phyloP scores from a whole-genome alignment of 169 alveolate species.

The Neospora caninum region DNA sequence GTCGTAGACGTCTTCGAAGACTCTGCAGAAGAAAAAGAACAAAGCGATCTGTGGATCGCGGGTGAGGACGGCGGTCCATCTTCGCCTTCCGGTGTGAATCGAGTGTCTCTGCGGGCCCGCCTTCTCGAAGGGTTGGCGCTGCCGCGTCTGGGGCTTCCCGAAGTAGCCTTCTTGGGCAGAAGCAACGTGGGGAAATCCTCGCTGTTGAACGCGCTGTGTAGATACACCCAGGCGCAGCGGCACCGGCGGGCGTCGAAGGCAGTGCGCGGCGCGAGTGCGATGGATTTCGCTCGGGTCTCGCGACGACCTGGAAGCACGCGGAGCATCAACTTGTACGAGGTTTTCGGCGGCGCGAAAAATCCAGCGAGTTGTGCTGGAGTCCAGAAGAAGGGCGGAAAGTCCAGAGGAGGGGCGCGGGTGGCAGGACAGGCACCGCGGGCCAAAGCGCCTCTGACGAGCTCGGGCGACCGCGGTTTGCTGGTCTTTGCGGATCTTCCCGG shows the following conservation, averaged over 20 bases:
- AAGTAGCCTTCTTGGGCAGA: slow-evolving; percentile 63
- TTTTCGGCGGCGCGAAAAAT: neutral
- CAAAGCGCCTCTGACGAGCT: slow-evolving; percentile 9
- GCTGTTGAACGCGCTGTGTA: slow-evolving; percentile 44
- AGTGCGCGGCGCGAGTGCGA: neutral
- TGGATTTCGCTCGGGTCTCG: slow-evolving; percentile 57
- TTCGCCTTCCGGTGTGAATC: neutral
- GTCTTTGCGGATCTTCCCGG: slow-evolving; percentile 67
- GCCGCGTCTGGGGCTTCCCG: slow-evolving; percentile 58
- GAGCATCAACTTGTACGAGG: slow-evolving; percentile 52
- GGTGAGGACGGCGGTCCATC: neutral
- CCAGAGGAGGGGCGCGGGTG: too few species aligned
- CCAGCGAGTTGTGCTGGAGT: too few species aligned
- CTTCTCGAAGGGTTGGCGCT: slow-evolving; percentile 38
- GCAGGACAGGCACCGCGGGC: too few species aligned
- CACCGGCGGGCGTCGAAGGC: neutral
- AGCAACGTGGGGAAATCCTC: slow-evolving; percentile 69
- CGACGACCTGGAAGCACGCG: slow-evolving; percentile 65
- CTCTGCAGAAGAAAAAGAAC: neutral
- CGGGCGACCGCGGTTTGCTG: slow-evolving; percentile 32
- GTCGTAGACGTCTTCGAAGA: neutral
- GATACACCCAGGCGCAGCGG: neutral
- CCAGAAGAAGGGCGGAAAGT: too few species aligned
- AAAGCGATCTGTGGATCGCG: neutral
- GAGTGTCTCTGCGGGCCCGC: slow-evolving; percentile 18